These are phyloP conservation scores for Plenodomus lindquistii DNA, from an alignment of 2,329 filamentous ascomycete genomes.

Conservation along the genomic window DNA sequence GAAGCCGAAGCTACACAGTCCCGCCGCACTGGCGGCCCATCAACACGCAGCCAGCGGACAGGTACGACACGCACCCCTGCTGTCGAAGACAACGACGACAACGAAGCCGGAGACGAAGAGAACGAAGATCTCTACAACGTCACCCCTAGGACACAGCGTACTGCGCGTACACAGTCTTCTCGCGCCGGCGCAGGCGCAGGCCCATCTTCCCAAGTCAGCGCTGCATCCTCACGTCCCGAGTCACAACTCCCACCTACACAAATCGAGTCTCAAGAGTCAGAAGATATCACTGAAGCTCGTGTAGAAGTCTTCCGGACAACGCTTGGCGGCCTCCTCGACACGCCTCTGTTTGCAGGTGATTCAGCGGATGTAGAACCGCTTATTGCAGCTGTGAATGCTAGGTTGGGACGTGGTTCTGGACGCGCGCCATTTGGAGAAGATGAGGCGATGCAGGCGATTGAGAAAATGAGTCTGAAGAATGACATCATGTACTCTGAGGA, in stretches of 20 bases:
- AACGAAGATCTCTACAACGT: constrained; percentile 59
- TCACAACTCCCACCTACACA: constrained; percentile 69
- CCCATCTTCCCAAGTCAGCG: constrained; percentile 64
- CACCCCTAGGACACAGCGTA: constrained; percentile 55
- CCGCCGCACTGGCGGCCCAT: constrained; percentile 45
- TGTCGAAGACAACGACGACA: constrained; percentile 47
- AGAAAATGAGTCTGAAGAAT: constrained; percentile 79
- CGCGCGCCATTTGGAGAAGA: constrained; percentile 65
- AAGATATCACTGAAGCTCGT: constrained; percentile 64
- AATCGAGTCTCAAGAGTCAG: constrained; percentile 42
- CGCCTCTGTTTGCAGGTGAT: constrained; percentile 84
- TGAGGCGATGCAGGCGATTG: constrained; percentile 78
- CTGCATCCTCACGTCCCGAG: constrained; percentile 77
- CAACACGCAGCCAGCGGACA: constrained; percentile 38
- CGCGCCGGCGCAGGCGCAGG: constrained; percentile 28
- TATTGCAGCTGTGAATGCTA: constrained; percentile 76
- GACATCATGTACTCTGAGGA: constrained; percentile 74
- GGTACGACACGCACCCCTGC: constrained; percentile 36
- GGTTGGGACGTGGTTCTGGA: constrained; percentile 62
- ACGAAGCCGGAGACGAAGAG: constrained; percentile 58
- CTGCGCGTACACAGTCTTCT: constrained; percentile 32
- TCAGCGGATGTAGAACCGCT: constrained; percentile 75
- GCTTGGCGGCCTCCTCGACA: constrained; percentile 81
- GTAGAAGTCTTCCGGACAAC: constrained; percentile 76
- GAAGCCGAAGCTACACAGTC: constrained; percentile 35